Evolutionary conservation across 1,284 basidiomycete species (phyloP).

Genomic region (Fomes fomentarius): DNA sequence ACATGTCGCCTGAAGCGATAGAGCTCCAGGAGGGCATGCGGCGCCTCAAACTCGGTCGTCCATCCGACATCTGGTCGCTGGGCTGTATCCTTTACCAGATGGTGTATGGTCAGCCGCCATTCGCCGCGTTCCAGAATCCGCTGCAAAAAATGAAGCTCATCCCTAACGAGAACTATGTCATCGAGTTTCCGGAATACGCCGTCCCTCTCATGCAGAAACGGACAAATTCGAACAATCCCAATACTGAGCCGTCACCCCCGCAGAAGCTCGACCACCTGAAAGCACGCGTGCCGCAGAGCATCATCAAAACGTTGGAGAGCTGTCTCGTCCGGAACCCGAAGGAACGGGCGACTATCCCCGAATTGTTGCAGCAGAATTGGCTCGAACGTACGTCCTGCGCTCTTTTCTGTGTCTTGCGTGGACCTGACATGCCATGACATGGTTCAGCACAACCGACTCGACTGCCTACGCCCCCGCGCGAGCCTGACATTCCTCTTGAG

Average conservation of each 20-base stretch:
- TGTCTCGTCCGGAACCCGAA: slow-evolving; percentile 79
- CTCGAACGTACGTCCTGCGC: slow-evolving; percentile 47
- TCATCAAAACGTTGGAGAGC: slow-evolving; percentile 75
- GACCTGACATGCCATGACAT: background rate
- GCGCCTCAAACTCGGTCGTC: slow-evolving; percentile 81
- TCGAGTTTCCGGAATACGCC: slow-evolving; percentile 74
- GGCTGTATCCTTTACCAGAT: slow-evolving; percentile 98
- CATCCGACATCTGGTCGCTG: slow-evolving; percentile 95
- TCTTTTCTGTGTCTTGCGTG: too few relatives aligned
- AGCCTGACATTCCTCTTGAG: slow-evolving; percentile 28
- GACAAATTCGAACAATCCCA: slow-evolving; percentile 6
- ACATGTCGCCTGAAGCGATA: slow-evolving; percentile 95
- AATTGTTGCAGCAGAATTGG: slow-evolving; percentile 70
- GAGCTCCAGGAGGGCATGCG: slow-evolving; percentile 80
- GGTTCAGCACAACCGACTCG: background rate
- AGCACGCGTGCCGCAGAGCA: slow-evolving; percentile 64
- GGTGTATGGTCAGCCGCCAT: slow-evolving; percentile 94
- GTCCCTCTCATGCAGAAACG: slow-evolving; percentile 39
- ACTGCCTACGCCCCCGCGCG: slow-evolving; percentile 32
- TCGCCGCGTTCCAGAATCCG: slow-evolving; percentile 81
- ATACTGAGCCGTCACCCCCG: slow-evolving; percentile 43
- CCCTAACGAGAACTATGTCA: slow-evolving; percentile 70
- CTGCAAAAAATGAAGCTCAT: slow-evolving; percentile 87
- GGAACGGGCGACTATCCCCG: slow-evolving; percentile 82
- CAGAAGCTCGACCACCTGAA: slow-evolving; percentile 66